Evolutionary conservation across 2,329 filamentous ascomycete species (phyloP).

Genomic region (Balansia obtecta): DNA sequence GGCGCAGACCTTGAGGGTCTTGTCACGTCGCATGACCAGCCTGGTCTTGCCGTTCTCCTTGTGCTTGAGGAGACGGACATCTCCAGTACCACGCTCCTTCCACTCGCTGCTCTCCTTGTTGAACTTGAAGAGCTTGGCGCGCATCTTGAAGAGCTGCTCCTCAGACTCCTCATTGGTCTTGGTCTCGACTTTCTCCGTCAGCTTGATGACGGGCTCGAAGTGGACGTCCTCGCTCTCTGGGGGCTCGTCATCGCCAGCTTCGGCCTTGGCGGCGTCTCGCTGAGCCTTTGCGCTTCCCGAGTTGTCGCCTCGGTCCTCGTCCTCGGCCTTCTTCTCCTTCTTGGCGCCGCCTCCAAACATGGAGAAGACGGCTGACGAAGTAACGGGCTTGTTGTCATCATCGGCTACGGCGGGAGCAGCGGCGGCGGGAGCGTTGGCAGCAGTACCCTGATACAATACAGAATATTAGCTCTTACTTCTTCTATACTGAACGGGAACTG

Average conservation of each 20-base stretch:
- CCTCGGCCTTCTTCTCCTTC: conserved; percentile 80
- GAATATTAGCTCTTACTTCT: background rate
- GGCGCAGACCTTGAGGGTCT: conserved; percentile 99
- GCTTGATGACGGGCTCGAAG: conserved; percentile 90
- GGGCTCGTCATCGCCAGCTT: conserved; percentile 56
- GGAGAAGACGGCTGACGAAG: conserved; percentile 67
- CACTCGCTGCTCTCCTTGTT: conserved; percentile 85
- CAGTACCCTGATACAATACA: background rate
- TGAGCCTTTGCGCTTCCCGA: conserved; percentile 81
- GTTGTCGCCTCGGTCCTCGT: conserved; percentile 72
- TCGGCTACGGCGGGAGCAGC: conserved; percentile 9
- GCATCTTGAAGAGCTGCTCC: conserved; percentile 98
- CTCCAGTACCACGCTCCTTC: conserved; percentile 98
- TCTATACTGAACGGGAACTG: background rate
- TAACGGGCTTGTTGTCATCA: conserved; percentile 25
- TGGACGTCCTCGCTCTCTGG: conserved; percentile 87
- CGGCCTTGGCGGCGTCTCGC: conserved; percentile 45
- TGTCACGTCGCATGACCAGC: conserved; percentile 96
- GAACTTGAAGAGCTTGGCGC: conserved; percentile 98
- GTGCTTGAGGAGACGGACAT: conserved; percentile 94
- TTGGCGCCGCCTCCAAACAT: conserved; percentile 98
- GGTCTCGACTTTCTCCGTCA: conserved; percentile 92
- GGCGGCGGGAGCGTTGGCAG: conserved; percentile 5
- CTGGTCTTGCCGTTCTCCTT: conserved; percentile 97
- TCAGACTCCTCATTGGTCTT: conserved; percentile 98